Evolutionary conservation across 2,329 filamentous ascomycete species (phyloP).

Genomic region (Colletotrichum siamense): DNA sequence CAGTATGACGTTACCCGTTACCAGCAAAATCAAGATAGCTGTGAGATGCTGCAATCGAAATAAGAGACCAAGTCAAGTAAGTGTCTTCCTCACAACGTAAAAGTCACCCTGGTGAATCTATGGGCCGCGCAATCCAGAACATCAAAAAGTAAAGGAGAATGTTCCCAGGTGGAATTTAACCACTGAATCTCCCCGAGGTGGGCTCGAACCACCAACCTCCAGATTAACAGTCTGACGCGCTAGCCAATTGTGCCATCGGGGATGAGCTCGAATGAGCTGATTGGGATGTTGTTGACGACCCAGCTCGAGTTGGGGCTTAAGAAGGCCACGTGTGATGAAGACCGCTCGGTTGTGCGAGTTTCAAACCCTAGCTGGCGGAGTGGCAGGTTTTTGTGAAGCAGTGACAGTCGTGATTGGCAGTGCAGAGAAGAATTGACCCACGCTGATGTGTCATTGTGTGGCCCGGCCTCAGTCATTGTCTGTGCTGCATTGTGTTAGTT

Average conservation of each 20-base stretch:
- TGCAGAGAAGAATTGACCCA: not conserved
- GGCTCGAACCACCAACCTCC: constrained; percentile 24
- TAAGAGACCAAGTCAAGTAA: not conserved
- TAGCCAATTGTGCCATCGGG: constrained; percentile 24
- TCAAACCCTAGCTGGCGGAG: not conserved
- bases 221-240: constrained; percentile 24
- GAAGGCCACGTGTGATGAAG: not conserved
- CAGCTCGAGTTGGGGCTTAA: not conserved
- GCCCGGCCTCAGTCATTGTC: not conserved
- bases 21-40: not conserved
- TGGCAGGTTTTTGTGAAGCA: not conserved
- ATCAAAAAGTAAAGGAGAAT: not conserved
- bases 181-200: constrained; percentile 18
- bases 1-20: not conserved
- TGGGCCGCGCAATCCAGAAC: not conserved
- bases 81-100: not conserved
- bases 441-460: not conserved
- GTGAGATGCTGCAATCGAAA: not conserved
- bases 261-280: constrained; percentile 13
- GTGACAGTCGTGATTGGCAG: not conserved
- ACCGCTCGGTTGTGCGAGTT: not conserved
- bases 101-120: not conserved
- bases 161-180: not conserved
- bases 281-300: not conserved
- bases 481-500: not conserved